Percentiles rank a stretch among this genome's conserved stretches.
Evolutionary conservation across 768 basidiomycete genomes (phyloP).

Genomic region (Mrakia gelida): DNA sequence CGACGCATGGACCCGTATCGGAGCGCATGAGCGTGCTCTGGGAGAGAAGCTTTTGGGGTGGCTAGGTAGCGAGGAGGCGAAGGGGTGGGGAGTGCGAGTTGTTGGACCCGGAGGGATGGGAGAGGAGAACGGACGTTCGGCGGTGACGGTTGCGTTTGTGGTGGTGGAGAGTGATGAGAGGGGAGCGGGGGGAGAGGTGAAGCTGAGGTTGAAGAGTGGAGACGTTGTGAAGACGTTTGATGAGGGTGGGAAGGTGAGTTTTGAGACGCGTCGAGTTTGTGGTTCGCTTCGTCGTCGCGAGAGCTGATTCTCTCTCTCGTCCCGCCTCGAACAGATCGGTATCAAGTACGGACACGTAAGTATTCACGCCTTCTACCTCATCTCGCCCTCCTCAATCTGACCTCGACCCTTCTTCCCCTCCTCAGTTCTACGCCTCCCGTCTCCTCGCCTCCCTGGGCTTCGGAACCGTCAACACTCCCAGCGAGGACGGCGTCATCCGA

Average conservation of each 20-base stretch:
- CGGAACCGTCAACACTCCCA: conserved; percentile 51
- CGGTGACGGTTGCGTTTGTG: conserved; percentile 69
- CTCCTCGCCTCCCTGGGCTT: conserved; percentile 51
- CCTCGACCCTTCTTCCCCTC: neutral
- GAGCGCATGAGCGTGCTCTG: conserved; percentile 59
- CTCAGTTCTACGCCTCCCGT: conserved; percentile 69
- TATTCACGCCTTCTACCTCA: neutral
- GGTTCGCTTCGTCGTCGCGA: neutral
- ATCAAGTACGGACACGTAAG: conserved; percentile 59
- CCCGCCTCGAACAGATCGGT: conserved; percentile 55
- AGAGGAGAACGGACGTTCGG: conserved; percentile 42
- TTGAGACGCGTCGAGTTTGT: neutral
- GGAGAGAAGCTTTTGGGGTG: conserved; percentile 56
- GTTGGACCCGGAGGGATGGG: conserved; percentile 57
- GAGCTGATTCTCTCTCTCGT: neutral
- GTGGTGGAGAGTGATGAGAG: conserved; percentile 46
- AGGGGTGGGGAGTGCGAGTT: conserved; percentile 59
- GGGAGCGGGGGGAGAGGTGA: conserved; percentile 43
- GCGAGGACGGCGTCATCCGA: conserved; percentile 64
- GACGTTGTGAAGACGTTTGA: conserved; percentile 66
- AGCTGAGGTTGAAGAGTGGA: conserved; percentile 56
- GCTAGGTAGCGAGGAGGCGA: conserved; percentile 53
- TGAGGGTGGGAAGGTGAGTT: conserved; percentile 57
- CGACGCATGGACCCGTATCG: conserved; percentile 57
- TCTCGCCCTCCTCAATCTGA: neutral